A percentile compares a stretch with the other conserved stretches of the same genome.
These are phyloP conservation scores for Exophiala sp. DNA, from an alignment of 2,329 filamentous ascomycete species.

Conservation along the genomic window DNA sequence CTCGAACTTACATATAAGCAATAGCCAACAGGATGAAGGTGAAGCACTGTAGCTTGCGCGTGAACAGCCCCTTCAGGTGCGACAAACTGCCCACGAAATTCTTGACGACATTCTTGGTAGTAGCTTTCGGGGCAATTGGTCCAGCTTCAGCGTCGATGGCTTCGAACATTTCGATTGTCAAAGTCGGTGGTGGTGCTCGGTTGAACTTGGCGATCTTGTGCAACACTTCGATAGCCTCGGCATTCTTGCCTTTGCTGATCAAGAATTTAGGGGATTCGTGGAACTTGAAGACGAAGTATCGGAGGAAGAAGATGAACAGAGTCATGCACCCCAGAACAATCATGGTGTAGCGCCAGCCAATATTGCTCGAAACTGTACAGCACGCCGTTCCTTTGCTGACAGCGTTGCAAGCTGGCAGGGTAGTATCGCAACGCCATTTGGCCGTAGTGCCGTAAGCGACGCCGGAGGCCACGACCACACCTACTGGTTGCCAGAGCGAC, in stretches of 20 bases:
- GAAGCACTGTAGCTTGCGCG: conserved; percentile 35
- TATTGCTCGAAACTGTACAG: conserved; percentile 20
- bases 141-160: conserved; percentile 47
- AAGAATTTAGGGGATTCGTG: conserved; percentile 85
- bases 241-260: conserved; percentile 69
- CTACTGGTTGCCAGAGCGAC: conserved; percentile 85
- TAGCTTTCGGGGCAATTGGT: conserved; percentile 7
- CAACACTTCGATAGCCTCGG: conserved; percentile 75
- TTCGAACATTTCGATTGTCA: conserved; percentile 67
- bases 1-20: conserved; percentile 36
- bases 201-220: conserved; percentile 75
- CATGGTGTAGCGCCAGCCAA: conserved; percentile 54
- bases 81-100: conserved; percentile 33
- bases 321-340: conserved; percentile 70
- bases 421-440: conserved; percentile 50
- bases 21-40: conserved; percentile 33
- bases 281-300: conserved; percentile 76
- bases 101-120: conserved; percentile 27
- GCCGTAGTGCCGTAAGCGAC: conserved; percentile 65
- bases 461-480: conserved; percentile 68
- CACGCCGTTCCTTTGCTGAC: conserved; percentile 13
- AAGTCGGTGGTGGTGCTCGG: conserved; percentile 61
- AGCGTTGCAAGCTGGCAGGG: conserved; percentile 13
- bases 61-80: conserved; percentile 32
- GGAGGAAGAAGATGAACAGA: conserved; percentile 71